A percentile compares a stretch with the other conserved stretches of the same genome.
These are phyloP conservation scores for Emergomyces orientalis DNA, from an alignment of 2,329 filamentous ascomycete genomes.

Conservation along the genomic window DNA sequence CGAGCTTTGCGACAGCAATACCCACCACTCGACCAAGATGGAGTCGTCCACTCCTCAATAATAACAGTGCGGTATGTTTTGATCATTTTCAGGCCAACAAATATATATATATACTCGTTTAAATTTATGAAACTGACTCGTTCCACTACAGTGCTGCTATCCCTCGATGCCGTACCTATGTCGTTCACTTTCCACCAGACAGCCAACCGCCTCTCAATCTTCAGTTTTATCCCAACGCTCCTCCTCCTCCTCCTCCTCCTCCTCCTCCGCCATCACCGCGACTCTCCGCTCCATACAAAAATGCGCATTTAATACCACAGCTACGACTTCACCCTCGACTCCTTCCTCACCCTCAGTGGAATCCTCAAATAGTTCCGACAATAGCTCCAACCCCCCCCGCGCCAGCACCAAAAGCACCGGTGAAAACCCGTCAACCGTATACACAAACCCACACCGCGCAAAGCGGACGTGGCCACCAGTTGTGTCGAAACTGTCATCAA, in stretches of 20 bases:
- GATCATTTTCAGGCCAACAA: background rate
- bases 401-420: background rate
- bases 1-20: conserved; percentile 2
- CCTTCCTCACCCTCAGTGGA: conserved; percentile 11
- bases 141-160: background rate
- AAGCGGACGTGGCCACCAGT: conserved; percentile 58
- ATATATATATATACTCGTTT: too few species aligned
- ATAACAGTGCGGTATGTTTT: background rate
- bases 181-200: background rate
- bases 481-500: conserved; percentile 52
- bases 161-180: background rate
- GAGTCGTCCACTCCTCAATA: background rate
- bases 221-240: conserved; percentile 7
- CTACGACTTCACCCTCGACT: conserved; percentile 14
- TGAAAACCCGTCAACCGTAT: conserved; percentile 19
- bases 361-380: conserved; percentile 3
- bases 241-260: conserved; percentile 3
- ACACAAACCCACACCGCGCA: conserved; percentile 50
- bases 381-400: background rate
- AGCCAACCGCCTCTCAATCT: background rate
- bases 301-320: conserved; percentile 9
- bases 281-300: conserved; percentile 5
- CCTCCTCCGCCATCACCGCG: conserved; percentile 2
- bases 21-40: background rate
- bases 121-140: too few species aligned